Evolutionary conservation across 148 eudicot genomes (phyloP).

Genomic region (Linanthus parryae): DNA sequence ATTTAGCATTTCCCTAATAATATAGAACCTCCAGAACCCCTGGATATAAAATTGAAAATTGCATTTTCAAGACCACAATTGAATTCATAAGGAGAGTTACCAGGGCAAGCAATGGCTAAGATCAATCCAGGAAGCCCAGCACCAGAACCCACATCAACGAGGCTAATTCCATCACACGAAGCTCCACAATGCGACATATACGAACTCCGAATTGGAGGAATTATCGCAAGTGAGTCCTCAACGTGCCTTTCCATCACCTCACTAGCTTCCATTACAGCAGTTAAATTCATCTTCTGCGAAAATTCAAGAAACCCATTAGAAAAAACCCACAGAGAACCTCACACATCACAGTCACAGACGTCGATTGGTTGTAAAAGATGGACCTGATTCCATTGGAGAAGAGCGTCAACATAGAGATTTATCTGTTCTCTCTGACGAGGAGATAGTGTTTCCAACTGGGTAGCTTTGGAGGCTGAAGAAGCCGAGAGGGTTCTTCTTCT

Average conservation of each 20-base stretch:
- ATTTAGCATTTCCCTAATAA: no score
- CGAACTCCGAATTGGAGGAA: slow-evolving; percentile 46
- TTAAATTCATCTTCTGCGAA: slow-evolving; percentile 82
- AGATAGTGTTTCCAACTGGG: slow-evolving; percentile 46
- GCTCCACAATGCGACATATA: slow-evolving; percentile 46
- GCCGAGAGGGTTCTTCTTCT: slow-evolving; percentile 17
- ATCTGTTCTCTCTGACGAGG: slow-evolving; percentile 49
- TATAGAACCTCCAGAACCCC: no score
- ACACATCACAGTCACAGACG: no score
- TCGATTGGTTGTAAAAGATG: no score
- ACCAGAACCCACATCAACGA: slow-evolving; percentile 89
- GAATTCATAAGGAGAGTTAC: slow-evolving; percentile 22
- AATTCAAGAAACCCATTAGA: no score
- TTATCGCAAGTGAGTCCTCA: slow-evolving; percentile 76
- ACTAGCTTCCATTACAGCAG: slow-evolving; percentile 59
- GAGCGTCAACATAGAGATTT: slow-evolving; percentile 57
- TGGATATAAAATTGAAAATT: no score
- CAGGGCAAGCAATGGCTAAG: slow-evolving; percentile 89
- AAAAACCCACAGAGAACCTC: no score
- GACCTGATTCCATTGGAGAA: slow-evolving; percentile 96
- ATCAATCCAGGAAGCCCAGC: slow-evolving; percentile 89
- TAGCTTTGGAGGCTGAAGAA: slow-evolving; percentile 10
- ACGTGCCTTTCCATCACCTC: slow-evolving; percentile 89
- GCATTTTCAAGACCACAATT: no score
- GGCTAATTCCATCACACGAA: slow-evolving; percentile 36